Evolutionary conservation across 306 rosid species (phyloP), one percentile per base, ranked within the genome.

Genomic region (Quercus suber): DNA sequence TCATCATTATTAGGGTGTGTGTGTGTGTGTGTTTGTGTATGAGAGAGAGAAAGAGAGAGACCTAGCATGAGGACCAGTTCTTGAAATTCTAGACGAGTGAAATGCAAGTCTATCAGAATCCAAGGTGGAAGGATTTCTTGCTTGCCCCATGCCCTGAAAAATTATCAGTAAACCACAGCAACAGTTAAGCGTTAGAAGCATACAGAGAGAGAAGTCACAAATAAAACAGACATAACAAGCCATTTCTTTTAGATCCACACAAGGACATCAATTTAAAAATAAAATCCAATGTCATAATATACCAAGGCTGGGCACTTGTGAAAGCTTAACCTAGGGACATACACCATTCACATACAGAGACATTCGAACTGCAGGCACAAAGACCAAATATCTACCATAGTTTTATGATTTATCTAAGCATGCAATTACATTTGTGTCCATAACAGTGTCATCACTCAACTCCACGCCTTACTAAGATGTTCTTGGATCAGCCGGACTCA

Each of bases 51-150:
- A 86, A 83, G 84, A 81, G 73, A 81, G 14, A 57, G 31, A 94
- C 99, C 98, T 90, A 85, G 87, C 87, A 83, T 83, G 91, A 41
- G 87, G 86, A 84, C 71, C 77, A 71, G 82, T 89, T 86, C 85
- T 96, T 86, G 90, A 88, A 71, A 83, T 83, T 90, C 99, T 87
- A 58, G 94, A 91, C n/a, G 99, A 96, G 89, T 93, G 98, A 83
- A 88, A 75, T n/a, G 96, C 83, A 79, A 93, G 92, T 83, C 91
- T 90, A 75, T 96, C 97, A 43, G 98, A 89, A 83, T 93, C 96
- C 92, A 96, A 59, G 53, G 73, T 51, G 76, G 93, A 77, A 77
- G 59, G 83, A 76, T 79, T 87, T 79, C 88, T 88, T 65, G 88
- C 87, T 79, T 91, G 94, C 73, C 92, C 94, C 71, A 87, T 78